A percentile compares a stretch with the other conserved stretches of the same genome.
Conservation (phyloP, 345 rosid species). For the Heritiera fomes region DNA sequence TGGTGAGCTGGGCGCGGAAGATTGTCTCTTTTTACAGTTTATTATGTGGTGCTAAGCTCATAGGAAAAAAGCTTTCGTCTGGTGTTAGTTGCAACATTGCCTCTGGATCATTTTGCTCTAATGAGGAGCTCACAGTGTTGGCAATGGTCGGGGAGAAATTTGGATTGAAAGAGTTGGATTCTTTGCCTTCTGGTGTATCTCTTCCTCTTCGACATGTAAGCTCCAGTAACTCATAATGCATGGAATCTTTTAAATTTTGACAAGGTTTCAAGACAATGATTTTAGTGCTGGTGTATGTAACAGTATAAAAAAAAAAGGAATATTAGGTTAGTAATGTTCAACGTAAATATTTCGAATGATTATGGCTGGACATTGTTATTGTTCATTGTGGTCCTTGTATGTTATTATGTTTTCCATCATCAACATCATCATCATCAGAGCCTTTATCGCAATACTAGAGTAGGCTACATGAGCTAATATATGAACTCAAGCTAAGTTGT, state of each 20-base stretch:
- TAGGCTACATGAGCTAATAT: no score
- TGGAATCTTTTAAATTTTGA: not conserved
- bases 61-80: conserved; percentile 62
- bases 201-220: conserved; percentile 98
- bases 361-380: not conserved
- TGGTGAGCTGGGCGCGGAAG: conserved; percentile 80
- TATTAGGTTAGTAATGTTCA: conserved; percentile 2
- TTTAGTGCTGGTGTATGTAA: not conserved
- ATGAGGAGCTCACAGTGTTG: conserved; percentile 80
- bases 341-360: not conserved
- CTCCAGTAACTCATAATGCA: conserved; percentile 19
- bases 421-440: no score
- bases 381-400: not conserved
- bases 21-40: conserved; percentile 79
- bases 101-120: conserved; percentile 64
- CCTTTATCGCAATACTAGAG: no score
- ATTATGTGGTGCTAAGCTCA: conserved; percentile 72
- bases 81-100: conserved; percentile 82
- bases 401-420: not conserved
- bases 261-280: not conserved
- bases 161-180: conserved; percentile 86
- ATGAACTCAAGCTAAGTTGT: no score
- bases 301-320: conserved; percentile 1
- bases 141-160: conserved; percentile 97
- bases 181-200: conserved; percentile 83